These are phyloP conservation scores for Ascochyta fabae DNA, from an alignment of 2,329 filamentous ascomycete genomes.

Conservation along the genomic window DNA sequence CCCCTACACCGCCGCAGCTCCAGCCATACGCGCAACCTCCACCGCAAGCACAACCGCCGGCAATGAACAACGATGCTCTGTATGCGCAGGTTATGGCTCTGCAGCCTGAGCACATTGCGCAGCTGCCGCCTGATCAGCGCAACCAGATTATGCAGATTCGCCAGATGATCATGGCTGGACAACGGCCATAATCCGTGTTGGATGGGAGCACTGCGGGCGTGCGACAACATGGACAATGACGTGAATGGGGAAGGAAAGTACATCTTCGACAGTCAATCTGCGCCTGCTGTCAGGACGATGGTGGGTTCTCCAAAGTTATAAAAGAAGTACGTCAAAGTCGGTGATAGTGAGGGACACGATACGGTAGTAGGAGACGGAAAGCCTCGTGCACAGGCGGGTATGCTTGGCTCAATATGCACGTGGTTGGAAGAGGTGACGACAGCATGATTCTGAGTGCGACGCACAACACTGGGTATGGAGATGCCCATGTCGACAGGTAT, in stretches of 20 bases:
- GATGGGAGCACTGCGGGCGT: neutral
- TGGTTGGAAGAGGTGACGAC: neutral
- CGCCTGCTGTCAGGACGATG: neutral
- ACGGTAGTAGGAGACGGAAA: neutral
- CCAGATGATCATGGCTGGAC: constrained; percentile 61
- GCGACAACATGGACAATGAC: neutral
- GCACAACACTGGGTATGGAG: neutral
- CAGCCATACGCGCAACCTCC: constrained; percentile 52
- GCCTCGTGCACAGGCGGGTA: neutral
- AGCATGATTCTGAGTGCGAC: neutral
- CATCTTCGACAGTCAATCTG: neutral
- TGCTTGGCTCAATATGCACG: neutral
- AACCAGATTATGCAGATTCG: constrained; percentile 81
- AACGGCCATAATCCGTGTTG: constrained; percentile 12
- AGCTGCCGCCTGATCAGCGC: constrained; percentile 75
- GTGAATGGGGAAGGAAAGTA: neutral
- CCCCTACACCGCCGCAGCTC: constrained; percentile 56
- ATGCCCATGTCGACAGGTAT: neutral
- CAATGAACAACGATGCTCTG: constrained; percentile 67
- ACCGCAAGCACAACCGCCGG: constrained; percentile 23
- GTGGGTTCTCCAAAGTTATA: neutral
- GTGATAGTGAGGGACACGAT: neutral
- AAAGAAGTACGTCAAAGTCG: neutral
- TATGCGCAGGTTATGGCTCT: constrained; percentile 83
- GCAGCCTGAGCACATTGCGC: constrained; percentile 79